Evolutionary conservation across 169 alveolate species (phyloP), one percentile per base, ranked within the genome.

Genomic region (Plasmodium relictum): DNA sequence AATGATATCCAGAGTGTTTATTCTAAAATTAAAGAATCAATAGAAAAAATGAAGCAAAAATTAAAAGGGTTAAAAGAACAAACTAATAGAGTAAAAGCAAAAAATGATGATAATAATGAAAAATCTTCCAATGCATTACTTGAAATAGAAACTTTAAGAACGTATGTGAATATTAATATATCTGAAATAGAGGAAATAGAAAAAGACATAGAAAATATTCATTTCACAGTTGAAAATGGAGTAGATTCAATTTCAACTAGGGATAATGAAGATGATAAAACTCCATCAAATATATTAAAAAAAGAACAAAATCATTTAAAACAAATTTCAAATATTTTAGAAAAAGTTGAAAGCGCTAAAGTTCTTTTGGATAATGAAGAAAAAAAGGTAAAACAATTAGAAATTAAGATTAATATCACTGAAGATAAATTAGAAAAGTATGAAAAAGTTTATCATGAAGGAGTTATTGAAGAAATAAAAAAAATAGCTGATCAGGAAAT

Each of bases 391-490:
- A 48, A 65, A 16, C 39, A 22, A 0, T 3, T 63, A 24, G 12
- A 42, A 14, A 20, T 48, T 24, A 9, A 22, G n/a, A 50, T 78
- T 2, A n/a, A 10, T 16, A 63, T 14, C 7, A 78, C 63, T 63
- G 62, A 50, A 63, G 48, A 16, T 41, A 66, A 48, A 26, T 22
- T 78, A 9, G 54, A 50, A 9, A 56, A 50, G 22, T 18, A 26
- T 14, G 65, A 56, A 63, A 78, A 50, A 44, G 45, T n/a, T 45
- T 78, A 78, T 10, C 78, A 78, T 45, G 24, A 56, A 39, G 89
- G 78, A 50, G 31, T 78, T 52, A 0, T 78, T 8, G 52, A 78
- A 50, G 65, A 65, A 44, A 37, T 78, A 26, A 42, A 65, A 37
- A 70, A 78, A 50, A 41, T 24, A 31, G 56, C 78, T 14, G n/a